Base-by-base conservation (phyloP, 2,329 filamentous ascomycete genomes). In the Daldinia sp. region DNA sequence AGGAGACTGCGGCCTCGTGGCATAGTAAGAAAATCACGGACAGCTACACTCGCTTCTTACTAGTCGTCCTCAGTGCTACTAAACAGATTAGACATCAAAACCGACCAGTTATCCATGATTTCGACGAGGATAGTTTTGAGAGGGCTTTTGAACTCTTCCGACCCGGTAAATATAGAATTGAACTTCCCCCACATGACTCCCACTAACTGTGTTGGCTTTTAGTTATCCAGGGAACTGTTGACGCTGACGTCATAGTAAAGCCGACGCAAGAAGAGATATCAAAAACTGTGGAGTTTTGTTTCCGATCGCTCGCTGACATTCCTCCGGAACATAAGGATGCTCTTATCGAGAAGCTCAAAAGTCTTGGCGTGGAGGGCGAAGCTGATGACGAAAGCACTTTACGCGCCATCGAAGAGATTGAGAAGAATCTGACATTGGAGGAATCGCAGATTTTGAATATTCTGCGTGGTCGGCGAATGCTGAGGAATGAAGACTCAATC, bases 41-140 rank as follows among this genome's bases (percentile, higher is more conserved):
- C 51, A 79, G 78, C 3, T 87, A 86, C 69, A 82, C 81, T 0
- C 80, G 83, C 1, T 87, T 86, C 74, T 70, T 85, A 23, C 67
- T 85, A 0, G 75, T 83, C 1, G 81, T 85, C 1, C 60, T 67
- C n/a, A 68, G 65, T 20, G 18, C 65, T 3, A 48, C 75, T 12
- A 77, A 79, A 70, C 84, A 86, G 71, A 85, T 86, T 15, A 72
- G 76, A 4, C 55, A 64, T 2, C 72, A 79, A 33, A 78, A 83
- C 6, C 73, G 80, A 59, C 79, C 80, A 0, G 75, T 85, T 3
- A 68, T 85, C 3, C 77, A 72, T 9, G 82, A 84, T 60, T 78
- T 77, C 12, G 77, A 83, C 28, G 82, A 85, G 65, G 75, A 80
- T 0, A 74, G 75, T 5, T 84, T 84, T 60, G 79, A 85, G 37